Evolutionary conservation across 2,329 filamentous ascomycete genomes (phyloP), one percentile per base, ranked within the genome.

Genomic region (Lecanoromycetidae sp.): DNA sequence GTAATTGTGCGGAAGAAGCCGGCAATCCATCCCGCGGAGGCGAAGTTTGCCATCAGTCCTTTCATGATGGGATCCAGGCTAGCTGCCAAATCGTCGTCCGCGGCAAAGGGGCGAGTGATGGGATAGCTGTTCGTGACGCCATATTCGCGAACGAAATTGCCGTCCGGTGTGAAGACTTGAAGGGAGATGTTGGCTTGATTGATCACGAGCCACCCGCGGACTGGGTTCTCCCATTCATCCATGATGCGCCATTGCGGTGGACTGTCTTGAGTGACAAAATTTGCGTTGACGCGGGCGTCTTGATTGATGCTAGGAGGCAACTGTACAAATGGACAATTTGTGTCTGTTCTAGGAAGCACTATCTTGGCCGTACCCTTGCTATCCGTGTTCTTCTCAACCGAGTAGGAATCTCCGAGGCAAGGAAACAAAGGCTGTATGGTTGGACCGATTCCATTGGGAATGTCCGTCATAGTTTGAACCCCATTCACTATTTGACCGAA

Each of bases 401-500:
- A 42, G 43, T 48, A 52, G 20, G 37, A 52, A 27, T 55, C 54
- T 38, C 53, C 52, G 22, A 59, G n/a, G 33, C 50, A 53, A 13
- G 60, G 58, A 19, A 50, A 54, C 17, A 58, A 20, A 5, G 52
- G 35, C 19, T 5, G 48, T 4, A 15, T 38, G 29, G 40, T 44
- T 8, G 29, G 25, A 12, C 41, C 17, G 30, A 10, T n/a, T n/a
- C 12, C 13, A 10, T 5, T n/a, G 26, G 15, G 8, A 37, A 20
- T n/a, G 19, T 45, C 42, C n/a, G 10, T 20, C 33, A 20, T 27
- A 2, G 58, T 56, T 34, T 66, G 59, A 13, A 67, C 59, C 15
- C 59, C 59, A 8, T 53, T 36, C 20, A 69, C 43, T 8, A 57
- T 56, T 39, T 72, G 70, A 1, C 70, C 70, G 37, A 72, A 72